Evolutionary conservation across 2,329 filamentous ascomycete genomes (phyloP), one percentile per base, ranked within the genome.

Genomic region (Trichoderma oligosporum): DNA sequence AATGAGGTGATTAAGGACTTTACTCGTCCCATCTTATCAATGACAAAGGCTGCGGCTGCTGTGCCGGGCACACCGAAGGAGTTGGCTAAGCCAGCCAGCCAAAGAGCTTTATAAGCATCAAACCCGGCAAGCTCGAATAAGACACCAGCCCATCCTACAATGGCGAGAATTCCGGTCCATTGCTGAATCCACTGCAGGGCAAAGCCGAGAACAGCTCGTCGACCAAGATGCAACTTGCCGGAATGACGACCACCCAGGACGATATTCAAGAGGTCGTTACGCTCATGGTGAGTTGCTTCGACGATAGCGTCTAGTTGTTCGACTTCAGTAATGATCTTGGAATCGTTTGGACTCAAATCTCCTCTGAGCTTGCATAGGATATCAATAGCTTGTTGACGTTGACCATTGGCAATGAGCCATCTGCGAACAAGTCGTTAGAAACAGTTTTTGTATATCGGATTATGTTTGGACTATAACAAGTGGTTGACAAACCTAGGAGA

Each of bases 51-150:
- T 53, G 74, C 76, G 57, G 79, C 77, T 33, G 79, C 75, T 2
- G 78, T 82, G 1, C 77, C 78, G 2, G 79, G 60, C 24, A 81
- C 77, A 11, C 78, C 78, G 47, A 81, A 71, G 0, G 77, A 80
- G 64, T 80, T 82, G 14, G 80, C 65, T 5, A 77, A 74, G 5
- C 79, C 79, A 1, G 78, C 74, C 8, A 82, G 73, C 33, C 78
- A 65, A 3, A 66, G 60, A 9, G 63, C 62, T 35, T 66, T 66
- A 46, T 62, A 62, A 7, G 56, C 8, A 49, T 64, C 63, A 47
- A 66, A 67, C 2, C 65, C 65, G 2, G 65, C 65, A 4, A 65
- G 57, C 35, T 52, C 56, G 45, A 67, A 65, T 8, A 67, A 31
- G 7, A 54, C 60, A 2, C 60, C 60, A 0, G 65, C 58, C 70